A percentile compares a stretch with the other conserved stretches of the same genome.
phyloP scores from a whole-genome alignment of 2,329 filamentous ascomycete genomes.

The Monilinia fructicola region DNA sequence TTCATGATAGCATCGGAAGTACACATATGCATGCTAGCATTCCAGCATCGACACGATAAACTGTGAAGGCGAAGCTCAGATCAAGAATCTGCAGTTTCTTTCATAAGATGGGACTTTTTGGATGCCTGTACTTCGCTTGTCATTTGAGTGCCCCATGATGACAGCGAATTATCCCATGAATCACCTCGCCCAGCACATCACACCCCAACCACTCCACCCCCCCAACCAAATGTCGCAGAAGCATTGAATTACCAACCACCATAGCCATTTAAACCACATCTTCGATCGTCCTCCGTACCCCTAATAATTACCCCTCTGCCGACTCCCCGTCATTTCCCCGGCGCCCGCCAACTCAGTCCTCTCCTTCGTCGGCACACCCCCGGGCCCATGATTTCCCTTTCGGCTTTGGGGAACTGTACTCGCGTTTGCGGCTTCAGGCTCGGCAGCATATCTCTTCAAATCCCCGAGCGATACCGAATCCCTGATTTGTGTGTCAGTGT shows the following conservation, averaged over 20 bases:
- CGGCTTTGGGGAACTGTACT: slow-evolving; percentile 30
- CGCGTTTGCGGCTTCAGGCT: slow-evolving; percentile 30
- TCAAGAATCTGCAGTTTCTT: neutral
- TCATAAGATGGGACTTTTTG: neutral
- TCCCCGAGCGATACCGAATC: slow-evolving; percentile 37
- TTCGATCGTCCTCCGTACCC: neutral
- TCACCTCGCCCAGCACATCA: neutral
- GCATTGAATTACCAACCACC: neutral
- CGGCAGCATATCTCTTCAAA: slow-evolving; percentile 40
- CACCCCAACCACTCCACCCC: neutral
- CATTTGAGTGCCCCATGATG: neutral
- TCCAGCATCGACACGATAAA: neutral
- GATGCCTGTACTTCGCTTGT: neutral
- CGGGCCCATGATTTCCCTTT: slow-evolving; percentile 25
- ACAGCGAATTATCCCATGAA: neutral
- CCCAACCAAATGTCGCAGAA: neutral
- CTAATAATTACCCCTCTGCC: slow-evolving; percentile 9
- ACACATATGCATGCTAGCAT: neutral
- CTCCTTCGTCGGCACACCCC: slow-evolving; percentile 29
- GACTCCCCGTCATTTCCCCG: slow-evolving; percentile 27
- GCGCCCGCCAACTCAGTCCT: slow-evolving; percentile 31
- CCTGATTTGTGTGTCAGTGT: slow-evolving; percentile 3
- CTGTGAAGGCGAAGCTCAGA: too few species aligned
- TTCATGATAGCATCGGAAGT: neutral
- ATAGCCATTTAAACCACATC: neutral